Evolutionary conservation across 139 green algal genomes (phyloP), one percentile per base, ranked within the genome.

Genomic region (Mesotaenium endlicherianum): DNA sequence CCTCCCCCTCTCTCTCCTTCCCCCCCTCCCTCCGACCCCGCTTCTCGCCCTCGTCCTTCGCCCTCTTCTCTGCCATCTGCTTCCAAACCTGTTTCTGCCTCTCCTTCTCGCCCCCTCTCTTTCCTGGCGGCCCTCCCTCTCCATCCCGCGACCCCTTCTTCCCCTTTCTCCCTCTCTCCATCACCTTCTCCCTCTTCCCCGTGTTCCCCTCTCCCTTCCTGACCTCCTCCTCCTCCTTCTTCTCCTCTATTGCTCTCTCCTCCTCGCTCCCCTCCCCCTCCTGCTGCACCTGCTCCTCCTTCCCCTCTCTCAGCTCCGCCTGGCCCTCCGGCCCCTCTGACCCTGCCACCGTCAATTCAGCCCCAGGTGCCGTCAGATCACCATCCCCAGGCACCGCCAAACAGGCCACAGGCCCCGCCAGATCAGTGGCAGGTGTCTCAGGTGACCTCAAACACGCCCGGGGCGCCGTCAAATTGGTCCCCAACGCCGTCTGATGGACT

Each of bases 1-100:
- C 67, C 67, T 60, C 34, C 34, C 67, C 20, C 67, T 75, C 67
- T 75, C 34, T 20, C 67, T 75, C 30, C 67, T 75, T 57, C 67
- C 26, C 50, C 26, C 50, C 26, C 50, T 34, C 50, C 50, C 26
- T 64, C 34, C 17, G 17, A 17, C 34, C 67, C 67, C 20, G 26
- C 26, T 64, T 26, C 26, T 64, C 53, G 26, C 26, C 26, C 67
- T 57, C 67, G 17, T 60, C 34, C 34, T 20, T 75, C 67, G 17
- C 67, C 20, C 34, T 20, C 67, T 75, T 20, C 67, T 75, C 34
- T 20, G 20, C 50, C 26, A 20, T 64, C 50, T 34, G 20, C 50
- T 64, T 64, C 34, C 17, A 17, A 17, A 20, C 67, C 67, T n/a
- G n/a, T n/a, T n/a, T n/a, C 20, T 64, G 20, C 50, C 50, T 64